Evolutionary conservation across 108 stramenopile genomes (phyloP).

Genomic region (Poteriospumella lacustris): DNA sequence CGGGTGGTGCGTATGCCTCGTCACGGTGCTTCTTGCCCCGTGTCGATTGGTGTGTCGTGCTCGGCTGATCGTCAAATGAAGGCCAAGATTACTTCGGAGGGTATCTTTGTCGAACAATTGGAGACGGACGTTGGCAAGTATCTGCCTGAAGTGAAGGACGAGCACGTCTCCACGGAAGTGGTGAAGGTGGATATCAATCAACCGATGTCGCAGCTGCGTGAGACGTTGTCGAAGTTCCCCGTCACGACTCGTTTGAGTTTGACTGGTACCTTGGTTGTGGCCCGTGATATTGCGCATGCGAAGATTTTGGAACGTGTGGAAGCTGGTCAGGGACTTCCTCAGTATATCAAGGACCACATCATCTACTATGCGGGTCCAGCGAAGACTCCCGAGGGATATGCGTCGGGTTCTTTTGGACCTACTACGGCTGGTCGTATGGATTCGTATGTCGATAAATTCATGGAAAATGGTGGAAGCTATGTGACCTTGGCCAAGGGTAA

Average conservation of each 20-base stretch:
- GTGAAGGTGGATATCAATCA: constrained; percentile 78
- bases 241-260: constrained; percentile 74
- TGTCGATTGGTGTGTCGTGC: constrained; percentile 90
- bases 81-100: constrained; percentile 84
- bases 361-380: constrained; percentile 95
- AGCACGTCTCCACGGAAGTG: constrained; percentile 43
- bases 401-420: constrained; percentile 86
- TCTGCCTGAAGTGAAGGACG: constrained; percentile 76
- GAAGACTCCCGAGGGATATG: constrained; percentile 89
- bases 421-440: constrained; percentile 98
- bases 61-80: constrained; percentile 90
- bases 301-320: constrained; percentile 84
- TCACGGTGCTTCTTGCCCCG: constrained; percentile 92
- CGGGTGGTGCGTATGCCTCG: constrained; percentile 84
- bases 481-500: constrained; percentile 90
- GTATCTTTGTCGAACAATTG: constrained; percentile 84
- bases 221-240: constrained; percentile 70
- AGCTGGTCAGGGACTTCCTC: constrained; percentile 79
- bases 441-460: constrained; percentile 83
- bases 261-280: constrained; percentile 88
- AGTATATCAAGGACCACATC: constrained; percentile 88
- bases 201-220: constrained; percentile 76
- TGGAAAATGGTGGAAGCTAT: constrained; percentile 81
- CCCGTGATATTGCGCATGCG: constrained; percentile 92
- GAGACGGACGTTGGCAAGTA: constrained; percentile 83